Base-by-base conservation (phyloP, 176 grass and related monocot species). In the Metroxylon sagu region DNA sequence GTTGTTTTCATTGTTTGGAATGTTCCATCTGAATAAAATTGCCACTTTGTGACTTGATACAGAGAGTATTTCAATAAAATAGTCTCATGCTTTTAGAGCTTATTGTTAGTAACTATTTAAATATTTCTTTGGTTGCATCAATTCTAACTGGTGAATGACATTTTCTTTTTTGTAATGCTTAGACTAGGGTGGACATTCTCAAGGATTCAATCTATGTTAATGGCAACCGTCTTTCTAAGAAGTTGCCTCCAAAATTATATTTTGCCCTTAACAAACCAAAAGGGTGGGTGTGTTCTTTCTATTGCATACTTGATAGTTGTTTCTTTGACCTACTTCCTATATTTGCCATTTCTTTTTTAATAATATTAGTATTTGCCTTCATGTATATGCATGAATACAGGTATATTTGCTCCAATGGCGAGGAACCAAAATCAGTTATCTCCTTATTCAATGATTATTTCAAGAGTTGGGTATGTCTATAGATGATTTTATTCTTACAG, bases 141-240 rank as follows among this genome's bases (percentile, higher is more conserved):
- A 59, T 51, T 52, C 5, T 65, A 17, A n/a, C 50, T 14, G 6
- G 51, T 71, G 16, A 14, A 16, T 49, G 57, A 2, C 16, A 6
- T 62, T 62, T 30, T 19, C 31, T 54, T 77, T 77, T 25, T 53
- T 50, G 28, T 76, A 27, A 19, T 79, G 16, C 85, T 25, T 74
- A 97, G 87, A 97, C 78, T 57, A 80, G 57, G 59, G 87, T 97
- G 30, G 84, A 91, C 71, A 54, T 97, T 50, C 66, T 69, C 0
- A 91, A 91, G 92, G 92, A 97, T 77, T 88, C 87, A 55, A 88
- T 97, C 72, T 91, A 97, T 14, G 84, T 97, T 60, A 91, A 97
- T 39, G 87, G 87, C 26, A 97, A 83, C 18, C 87, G 81, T 35
- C 79, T 97, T 65, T 75, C 92, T 28, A 97, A 91, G 74, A 97